Evolutionary conservation across 2,329 filamentous ascomycete species (phyloP).

Genomic region (Aspergillus quadrilineatus): DNA sequence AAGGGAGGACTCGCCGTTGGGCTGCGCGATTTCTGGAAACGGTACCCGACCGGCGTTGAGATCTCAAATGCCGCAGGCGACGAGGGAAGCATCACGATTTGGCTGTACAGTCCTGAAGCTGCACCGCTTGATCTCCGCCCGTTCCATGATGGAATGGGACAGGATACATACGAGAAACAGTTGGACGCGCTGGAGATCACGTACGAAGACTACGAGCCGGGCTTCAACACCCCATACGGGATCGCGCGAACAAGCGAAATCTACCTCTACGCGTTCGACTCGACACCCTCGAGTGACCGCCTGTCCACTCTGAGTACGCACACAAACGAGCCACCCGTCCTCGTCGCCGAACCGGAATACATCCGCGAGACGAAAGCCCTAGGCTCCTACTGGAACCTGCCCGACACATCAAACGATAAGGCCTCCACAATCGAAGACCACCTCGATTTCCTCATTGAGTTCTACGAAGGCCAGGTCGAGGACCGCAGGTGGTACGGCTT

Average conservation of each 20-base stretch:
- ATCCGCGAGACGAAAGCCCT: slow-evolving; percentile 2
- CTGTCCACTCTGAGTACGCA: slow-evolving; percentile 36
- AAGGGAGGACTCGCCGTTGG: slow-evolving; percentile 60
- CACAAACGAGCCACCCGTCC: background rate
- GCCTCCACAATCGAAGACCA: slow-evolving; percentile 50
- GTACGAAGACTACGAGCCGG: slow-evolving; percentile 61
- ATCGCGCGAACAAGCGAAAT: slow-evolving; percentile 60
- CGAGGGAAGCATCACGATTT: slow-evolving; percentile 55
- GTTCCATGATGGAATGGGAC: slow-evolving; percentile 58
- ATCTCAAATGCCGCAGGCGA: slow-evolving; percentile 53
- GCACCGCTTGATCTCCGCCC: slow-evolving; percentile 57
- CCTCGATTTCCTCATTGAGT: slow-evolving; percentile 57
- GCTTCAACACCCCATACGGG: slow-evolving; percentile 58
- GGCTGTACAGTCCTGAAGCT: slow-evolving; percentile 60
- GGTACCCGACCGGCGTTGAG: slow-evolving; percentile 60
- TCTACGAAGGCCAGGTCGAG: slow-evolving; percentile 57
- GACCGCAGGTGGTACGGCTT: slow-evolving; percentile 64
- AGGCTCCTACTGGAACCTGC: slow-evolving; percentile 3
- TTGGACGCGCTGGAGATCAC: slow-evolving; percentile 62
- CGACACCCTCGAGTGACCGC: slow-evolving; percentile 47
- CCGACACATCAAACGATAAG: slow-evolving; percentile 21
- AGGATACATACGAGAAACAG: slow-evolving; percentile 58
- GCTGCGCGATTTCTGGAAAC: slow-evolving; percentile 63
- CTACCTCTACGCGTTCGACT: slow-evolving; percentile 53
- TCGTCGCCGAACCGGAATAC: background rate